A percentile compares a stretch with the other conserved stretches of the same genome.
Evolutionary conservation across 306 rosid species (phyloP).

Genomic region (Chamaecrista fasciculata): DNA sequence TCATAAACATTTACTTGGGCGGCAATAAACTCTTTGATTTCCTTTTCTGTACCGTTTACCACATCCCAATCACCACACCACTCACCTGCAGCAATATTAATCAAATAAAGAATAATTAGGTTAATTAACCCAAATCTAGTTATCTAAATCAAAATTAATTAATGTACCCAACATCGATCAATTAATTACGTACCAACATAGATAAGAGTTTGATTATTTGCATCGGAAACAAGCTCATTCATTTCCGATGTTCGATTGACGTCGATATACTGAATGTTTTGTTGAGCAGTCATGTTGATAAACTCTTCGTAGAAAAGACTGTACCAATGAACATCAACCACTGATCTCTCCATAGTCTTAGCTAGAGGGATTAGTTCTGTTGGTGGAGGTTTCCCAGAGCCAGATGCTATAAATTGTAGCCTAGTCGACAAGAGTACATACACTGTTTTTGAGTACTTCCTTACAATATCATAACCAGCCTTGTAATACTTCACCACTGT

Average conservation of each 20-base stretch:
- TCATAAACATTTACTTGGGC: slow-evolving; percentile 62
- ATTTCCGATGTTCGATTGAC: slow-evolving; percentile 50
- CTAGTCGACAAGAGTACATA: slow-evolving; percentile 64
- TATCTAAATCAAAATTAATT: background rate
- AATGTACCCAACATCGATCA: background rate
- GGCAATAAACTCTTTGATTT: slow-evolving; percentile 54
- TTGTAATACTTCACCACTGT: slow-evolving; percentile 48
- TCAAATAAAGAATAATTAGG: too few species aligned
- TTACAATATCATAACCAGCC: too few species aligned
- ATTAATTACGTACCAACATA: slow-evolving; percentile 54
- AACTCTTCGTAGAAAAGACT: slow-evolving; percentile 41
- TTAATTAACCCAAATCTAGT: background rate
- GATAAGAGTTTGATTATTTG: slow-evolving; percentile 62
- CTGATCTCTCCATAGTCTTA: slow-evolving; percentile 37
- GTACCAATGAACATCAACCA: slow-evolving; percentile 73
- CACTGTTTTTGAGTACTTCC: slow-evolving; percentile 49
- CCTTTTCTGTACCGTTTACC: slow-evolving; percentile 42
- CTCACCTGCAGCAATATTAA: slow-evolving; percentile 68
- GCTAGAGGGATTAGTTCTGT: slow-evolving; percentile 61
- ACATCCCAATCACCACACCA: slow-evolving; percentile 78
- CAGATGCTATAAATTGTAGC: too few species aligned
- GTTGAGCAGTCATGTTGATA: slow-evolving; percentile 41
- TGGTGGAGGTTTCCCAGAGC: slow-evolving; percentile 38
- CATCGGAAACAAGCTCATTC: slow-evolving; percentile 24
- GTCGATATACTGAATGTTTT: slow-evolving; percentile 56